These are phyloP conservation scores for Stagonosporopsis chrysanthemi DNA, from an alignment of 2,329 filamentous ascomycete genomes.

Conservation along the genomic window DNA sequence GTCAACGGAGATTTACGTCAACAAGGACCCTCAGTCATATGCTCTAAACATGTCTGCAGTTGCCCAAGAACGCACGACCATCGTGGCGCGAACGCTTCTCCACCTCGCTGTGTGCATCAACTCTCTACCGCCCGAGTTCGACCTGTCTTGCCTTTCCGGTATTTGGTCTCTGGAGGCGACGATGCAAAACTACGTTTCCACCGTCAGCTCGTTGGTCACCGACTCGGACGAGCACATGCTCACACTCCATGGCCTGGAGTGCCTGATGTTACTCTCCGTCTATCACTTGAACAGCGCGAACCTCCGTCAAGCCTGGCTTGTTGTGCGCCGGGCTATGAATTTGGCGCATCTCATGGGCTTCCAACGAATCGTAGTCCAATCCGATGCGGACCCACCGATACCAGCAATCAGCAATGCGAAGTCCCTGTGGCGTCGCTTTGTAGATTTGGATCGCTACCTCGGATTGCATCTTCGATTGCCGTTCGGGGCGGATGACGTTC, in stretches of 20 bases:
- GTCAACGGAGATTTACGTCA: slow-evolving; percentile 39
- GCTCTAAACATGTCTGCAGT: slow-evolving; percentile 44
- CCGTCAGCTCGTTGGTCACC: slow-evolving; percentile 40
- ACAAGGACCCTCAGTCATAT: slow-evolving; percentile 42
- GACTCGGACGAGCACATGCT: slow-evolving; percentile 46
- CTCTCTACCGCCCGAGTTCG: slow-evolving; percentile 43
- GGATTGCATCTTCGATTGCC: slow-evolving; percentile 47
- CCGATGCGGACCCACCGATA: slow-evolving; percentile 30
- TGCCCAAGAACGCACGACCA: slow-evolving; percentile 36
- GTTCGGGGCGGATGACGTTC: slow-evolving; percentile 45
- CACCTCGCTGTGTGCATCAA: slow-evolving; percentile 47
- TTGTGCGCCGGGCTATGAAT: slow-evolving; percentile 43
- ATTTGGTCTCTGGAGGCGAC: slow-evolving; percentile 46
- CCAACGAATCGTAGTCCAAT: slow-evolving; percentile 42
- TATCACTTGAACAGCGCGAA: slow-evolving; percentile 43
- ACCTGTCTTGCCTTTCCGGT: slow-evolving; percentile 33
- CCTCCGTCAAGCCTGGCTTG: slow-evolving; percentile 45
- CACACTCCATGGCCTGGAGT: slow-evolving; percentile 47
- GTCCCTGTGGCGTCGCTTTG: slow-evolving; percentile 39
- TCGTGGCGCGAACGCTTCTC: slow-evolving; percentile 46
- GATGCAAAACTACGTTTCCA: slow-evolving; percentile 44
- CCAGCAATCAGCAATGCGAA: slow-evolving; percentile 39
- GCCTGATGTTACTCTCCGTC: slow-evolving; percentile 39
- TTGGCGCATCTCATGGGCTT: slow-evolving; percentile 49
- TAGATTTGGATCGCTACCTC: slow-evolving; percentile 44